Conservation (phyloP, 164 flowering plant species). For the Aristolochia californica region DNA sequence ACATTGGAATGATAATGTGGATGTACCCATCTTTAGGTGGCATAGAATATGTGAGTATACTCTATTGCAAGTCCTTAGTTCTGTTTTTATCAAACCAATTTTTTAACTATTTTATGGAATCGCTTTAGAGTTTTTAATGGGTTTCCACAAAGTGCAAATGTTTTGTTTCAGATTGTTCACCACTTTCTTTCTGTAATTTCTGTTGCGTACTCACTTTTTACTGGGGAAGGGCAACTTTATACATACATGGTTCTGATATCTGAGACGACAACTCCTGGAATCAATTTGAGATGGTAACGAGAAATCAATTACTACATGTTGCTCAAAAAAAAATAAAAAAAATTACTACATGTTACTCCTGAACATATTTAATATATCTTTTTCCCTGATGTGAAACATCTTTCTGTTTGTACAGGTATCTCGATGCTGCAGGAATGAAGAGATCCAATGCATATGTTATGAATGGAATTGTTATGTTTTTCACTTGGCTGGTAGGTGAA, state of each 20-base stretch:
- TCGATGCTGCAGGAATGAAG: conserved; percentile 86
- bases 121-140: neutral
- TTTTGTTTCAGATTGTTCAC: conserved; percentile 66
- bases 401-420: conserved; percentile 49
- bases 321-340: too few species aligned
- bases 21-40: conserved; percentile 91
- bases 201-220: conserved; percentile 75
- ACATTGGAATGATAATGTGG: conserved; percentile 88
- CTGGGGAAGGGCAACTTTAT: conserved; percentile 88
- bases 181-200: conserved; percentile 67
- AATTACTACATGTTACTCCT: too few species aligned
- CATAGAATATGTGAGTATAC: conserved; percentile 77
- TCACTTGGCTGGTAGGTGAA: conserved; percentile 82
- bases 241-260: conserved; percentile 92
- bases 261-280: conserved; percentile 84
- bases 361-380: neutral
- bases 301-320: neutral
- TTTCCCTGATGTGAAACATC: neutral
- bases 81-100: neutral
- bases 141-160: neutral
- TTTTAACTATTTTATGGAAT: too few species aligned
- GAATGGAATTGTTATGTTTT: conserved; percentile 73
- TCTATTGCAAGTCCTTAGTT: neutral
- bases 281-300: conserved; percentile 86
- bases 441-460: conserved; percentile 68